These are phyloP conservation scores for Cercospora sp. DNA, from an alignment of 2,329 filamentous ascomycete species.

Conservation along the genomic window DNA sequence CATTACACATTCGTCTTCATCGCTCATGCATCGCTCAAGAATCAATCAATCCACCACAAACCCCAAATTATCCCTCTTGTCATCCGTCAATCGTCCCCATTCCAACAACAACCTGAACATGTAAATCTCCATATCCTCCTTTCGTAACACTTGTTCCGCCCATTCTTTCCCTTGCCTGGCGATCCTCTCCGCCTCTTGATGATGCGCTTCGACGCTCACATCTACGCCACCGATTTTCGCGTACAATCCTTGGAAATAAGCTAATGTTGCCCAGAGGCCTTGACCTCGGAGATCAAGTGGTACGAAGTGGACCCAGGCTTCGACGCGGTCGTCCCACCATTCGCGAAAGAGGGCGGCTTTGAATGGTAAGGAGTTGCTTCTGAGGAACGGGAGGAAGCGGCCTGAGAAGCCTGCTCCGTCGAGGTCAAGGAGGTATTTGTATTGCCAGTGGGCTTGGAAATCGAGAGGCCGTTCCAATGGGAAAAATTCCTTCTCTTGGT, in stretches of 20 bases:
- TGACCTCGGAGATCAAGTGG: constrained; percentile 73
- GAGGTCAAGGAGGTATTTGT: constrained; percentile 70
- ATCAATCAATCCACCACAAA: constrained; percentile 20
- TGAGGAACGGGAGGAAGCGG: constrained; percentile 63
- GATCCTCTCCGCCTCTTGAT: constrained; percentile 58
- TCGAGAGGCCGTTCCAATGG: constrained; percentile 46
- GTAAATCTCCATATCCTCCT: constrained; percentile 78
- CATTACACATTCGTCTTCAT: background rate
- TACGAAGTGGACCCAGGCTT: constrained; percentile 78
- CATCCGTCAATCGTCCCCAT: constrained; percentile 70
- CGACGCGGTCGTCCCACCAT: constrained; percentile 75
- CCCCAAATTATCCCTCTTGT: constrained; percentile 53
- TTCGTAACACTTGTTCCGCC: constrained; percentile 62
- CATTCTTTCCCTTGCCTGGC: constrained; percentile 65
- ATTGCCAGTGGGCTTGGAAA: constrained; percentile 61
- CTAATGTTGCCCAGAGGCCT: constrained; percentile 69
- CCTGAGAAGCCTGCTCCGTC: constrained; percentile 69
- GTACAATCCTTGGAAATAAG: constrained; percentile 67
- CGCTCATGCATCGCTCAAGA: background rate
- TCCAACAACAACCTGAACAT: constrained; percentile 75
- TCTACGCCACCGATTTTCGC: constrained; percentile 42
- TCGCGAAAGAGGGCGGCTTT: constrained; percentile 71
- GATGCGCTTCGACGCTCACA: constrained; percentile 48
- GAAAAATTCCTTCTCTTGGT: constrained; percentile 56
- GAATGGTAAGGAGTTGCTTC: constrained; percentile 67